phyloP scores from a whole-genome alignment of 331 rosid species.

The Ulmus americana region DNA sequence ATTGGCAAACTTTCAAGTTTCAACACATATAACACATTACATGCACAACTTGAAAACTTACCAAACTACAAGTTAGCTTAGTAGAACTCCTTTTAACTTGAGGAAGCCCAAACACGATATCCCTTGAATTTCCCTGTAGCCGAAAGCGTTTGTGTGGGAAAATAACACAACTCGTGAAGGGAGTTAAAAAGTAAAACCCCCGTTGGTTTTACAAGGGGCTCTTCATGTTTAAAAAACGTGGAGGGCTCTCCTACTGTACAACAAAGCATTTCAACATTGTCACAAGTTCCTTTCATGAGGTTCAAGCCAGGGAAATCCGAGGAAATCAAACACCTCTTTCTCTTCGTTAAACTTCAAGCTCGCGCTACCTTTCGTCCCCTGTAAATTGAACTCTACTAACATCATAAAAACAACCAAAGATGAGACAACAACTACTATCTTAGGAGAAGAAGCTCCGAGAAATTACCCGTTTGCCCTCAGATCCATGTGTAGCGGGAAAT shows the following conservation, averaged over 20 bases:
- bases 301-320: conserved; percentile 81
- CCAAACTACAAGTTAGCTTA: background rate
- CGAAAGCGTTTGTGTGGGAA: too few species aligned
- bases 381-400: conserved; percentile 17
- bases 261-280: conserved; percentile 10
- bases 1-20: background rate
- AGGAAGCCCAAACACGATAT: too few species aligned
- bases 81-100: too few species aligned
- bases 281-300: conserved; percentile 81
- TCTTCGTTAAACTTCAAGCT: conserved; percentile 69
- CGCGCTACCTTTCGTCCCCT: conserved; percentile 67
- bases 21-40: background rate
- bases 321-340: conserved; percentile 70
- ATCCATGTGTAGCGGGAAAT: conserved; percentile 59
- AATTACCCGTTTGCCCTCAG: conserved; percentile 65
- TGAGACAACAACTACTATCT: background rate
- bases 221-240: background rate
- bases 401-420: conserved; percentile 7
- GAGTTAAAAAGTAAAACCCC: background rate
- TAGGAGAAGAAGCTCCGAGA: background rate
- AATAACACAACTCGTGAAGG: too few species aligned
- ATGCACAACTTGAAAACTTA: background rate
- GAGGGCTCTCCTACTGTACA: background rate
- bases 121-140: too few species aligned
- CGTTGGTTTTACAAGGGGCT: background rate